phyloP scores from a whole-genome alignment of 371 early-diverging fungal species.

The Mortierella sp. region DNA sequence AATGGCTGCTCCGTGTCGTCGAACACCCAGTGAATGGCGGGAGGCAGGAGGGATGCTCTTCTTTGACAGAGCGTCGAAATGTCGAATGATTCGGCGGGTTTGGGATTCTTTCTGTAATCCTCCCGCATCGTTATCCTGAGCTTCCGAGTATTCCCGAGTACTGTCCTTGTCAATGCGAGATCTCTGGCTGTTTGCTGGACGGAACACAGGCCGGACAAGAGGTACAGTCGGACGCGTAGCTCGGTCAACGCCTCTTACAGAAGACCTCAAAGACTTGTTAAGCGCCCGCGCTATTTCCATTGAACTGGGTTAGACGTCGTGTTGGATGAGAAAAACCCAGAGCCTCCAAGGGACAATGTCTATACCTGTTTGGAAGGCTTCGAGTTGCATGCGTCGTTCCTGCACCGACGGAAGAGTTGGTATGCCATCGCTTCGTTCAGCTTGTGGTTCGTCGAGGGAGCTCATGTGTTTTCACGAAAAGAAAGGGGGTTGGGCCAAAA shows the following conservation, averaged over 20 bases:
- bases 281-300: slow-evolving; percentile 29
- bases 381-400: slow-evolving; percentile 39
- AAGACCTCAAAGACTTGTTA: slow-evolving; percentile 31
- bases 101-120: slow-evolving; percentile 1
- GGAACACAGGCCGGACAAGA: slow-evolving; percentile 8
- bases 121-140: not conserved
- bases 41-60: not conserved
- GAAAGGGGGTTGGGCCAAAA: too few relatives aligned
- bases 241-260: slow-evolving; percentile 11
- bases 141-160: not conserved
- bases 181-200: slow-evolving; percentile 2
- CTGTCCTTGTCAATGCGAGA: not conserved
- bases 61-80: slow-evolving; percentile 32
- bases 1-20: slow-evolving; percentile 19
- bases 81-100: slow-evolving; percentile 32
- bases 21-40: slow-evolving; percentile 9
- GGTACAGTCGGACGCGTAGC: not conserved
- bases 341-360: not conserved
- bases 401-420: slow-evolving; percentile 25
- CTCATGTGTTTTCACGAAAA: too few relatives aligned
- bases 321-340: not conserved
- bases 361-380: slow-evolving; percentile 48
- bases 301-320: not conserved
- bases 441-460: too few relatives aligned
- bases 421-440: slow-evolving; percentile 6